Evolutionary conservation across 176 grass and related monocot genomes (phyloP), one percentile per base, ranked within the genome.

Genomic region (Oryza meyeriana): DNA sequence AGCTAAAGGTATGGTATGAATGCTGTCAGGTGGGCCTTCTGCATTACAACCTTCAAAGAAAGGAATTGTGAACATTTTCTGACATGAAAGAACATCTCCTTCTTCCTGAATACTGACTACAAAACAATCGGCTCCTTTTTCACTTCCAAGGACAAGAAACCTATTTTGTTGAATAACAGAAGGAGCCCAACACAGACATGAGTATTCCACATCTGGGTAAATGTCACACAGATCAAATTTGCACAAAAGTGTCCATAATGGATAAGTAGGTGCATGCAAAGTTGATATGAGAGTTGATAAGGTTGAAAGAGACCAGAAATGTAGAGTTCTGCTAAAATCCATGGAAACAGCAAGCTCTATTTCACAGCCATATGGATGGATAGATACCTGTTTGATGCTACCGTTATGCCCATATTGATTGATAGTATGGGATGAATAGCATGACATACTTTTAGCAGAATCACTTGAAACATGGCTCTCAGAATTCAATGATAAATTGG

Each of bases 291-390:
- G 84, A 79, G 81, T 90, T 61, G 92, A 97, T 20, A 94, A 90
- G 34, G 88, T 85, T 79, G 94, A 83, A 78, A 94, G 78, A 66
- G 95, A 98, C 95, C 92, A 98, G 63, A 98, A 89, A 91, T 85
- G 85, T 89, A 98, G 64, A 36, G 76, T 76, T 38, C 84, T 83
- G 84, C 68, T 82, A 80, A 88, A 94, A 91, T 98, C 95, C 88
- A 98, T 87, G 45, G 90, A 94, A 89, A 89, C 92, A 85, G 90
- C 92, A 70, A 98, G 86, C 68, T 89, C 78, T 73, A 90, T 91
- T 83, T 92, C 86, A 14, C 74, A 88, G 80, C 55, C 84, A 81
- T 82, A 94, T 67, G 90, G 90, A 89, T 92, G 86, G 63, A 94
- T 17, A 79, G 84, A 85, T 30, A 93, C 88, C 64, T 93, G 84